These are phyloP conservation scores for Achlya hypogyna DNA, from an alignment of 352 stramenopile genomes.

Conservation along the genomic window DNA sequence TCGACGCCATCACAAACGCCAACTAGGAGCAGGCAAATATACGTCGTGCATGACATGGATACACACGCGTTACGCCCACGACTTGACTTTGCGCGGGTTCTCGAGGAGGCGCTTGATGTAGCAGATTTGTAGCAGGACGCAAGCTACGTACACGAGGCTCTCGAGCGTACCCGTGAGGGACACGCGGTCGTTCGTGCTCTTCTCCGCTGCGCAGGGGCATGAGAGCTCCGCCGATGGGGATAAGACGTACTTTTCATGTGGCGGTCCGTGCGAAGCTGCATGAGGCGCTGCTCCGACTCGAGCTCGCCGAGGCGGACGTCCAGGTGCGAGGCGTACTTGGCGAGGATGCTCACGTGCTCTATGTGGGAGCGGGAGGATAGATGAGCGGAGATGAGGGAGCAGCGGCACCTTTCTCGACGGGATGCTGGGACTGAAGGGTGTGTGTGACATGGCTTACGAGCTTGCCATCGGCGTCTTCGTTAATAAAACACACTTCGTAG, in stretches of 20 bases:
- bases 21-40: neutral
- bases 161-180: constrained; percentile 63
- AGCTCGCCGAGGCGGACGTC: constrained; percentile 69
- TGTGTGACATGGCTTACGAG: constrained; percentile 77
- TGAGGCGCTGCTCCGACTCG: constrained; percentile 65
- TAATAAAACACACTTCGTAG: constrained; percentile 67
- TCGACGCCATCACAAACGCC: neutral
- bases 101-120: constrained; percentile 75
- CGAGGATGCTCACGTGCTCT: constrained; percentile 73
- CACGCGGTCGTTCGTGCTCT: constrained; percentile 68
- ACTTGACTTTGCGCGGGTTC: constrained; percentile 35
- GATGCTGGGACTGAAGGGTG: constrained; percentile 68
- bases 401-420: constrained; percentile 63
- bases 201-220: constrained; percentile 38
- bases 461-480: constrained; percentile 59
- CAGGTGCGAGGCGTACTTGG: constrained; percentile 73
- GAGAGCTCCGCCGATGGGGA: neutral
- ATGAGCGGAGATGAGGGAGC: neutral
- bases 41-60: neutral
- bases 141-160: constrained; percentile 56
- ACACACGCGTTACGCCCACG: constrained; percentile 34
- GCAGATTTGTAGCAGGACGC: constrained; percentile 60
- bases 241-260: constrained; percentile 50
- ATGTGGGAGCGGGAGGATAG: neutral
- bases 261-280: constrained; percentile 63